Evolutionary conservation across 306 rosid species (phyloP).

Genomic region (Crotalaria pallida): DNA sequence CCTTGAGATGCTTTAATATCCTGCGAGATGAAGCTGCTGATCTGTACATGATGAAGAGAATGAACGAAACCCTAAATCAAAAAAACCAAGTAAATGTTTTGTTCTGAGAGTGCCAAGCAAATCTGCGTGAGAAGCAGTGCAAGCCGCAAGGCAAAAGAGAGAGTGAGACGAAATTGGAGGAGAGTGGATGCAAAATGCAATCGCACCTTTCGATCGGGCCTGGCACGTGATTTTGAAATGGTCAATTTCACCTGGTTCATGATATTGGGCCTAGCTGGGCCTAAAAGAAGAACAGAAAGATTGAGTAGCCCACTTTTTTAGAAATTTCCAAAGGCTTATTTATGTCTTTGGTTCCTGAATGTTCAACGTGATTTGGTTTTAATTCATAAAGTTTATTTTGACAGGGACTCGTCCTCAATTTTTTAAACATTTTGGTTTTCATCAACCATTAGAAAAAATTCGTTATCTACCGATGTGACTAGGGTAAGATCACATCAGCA

Average conservation of each 20-base stretch:
- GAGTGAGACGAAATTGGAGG: background rate
- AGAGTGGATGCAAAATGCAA: background rate
- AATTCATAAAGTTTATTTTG: too few species aligned
- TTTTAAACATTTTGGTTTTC: too few species aligned
- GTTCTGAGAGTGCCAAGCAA: background rate
- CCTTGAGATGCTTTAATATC: conserved; percentile 54
- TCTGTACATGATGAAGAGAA: conserved; percentile 50
- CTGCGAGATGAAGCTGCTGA: conserved; percentile 59
- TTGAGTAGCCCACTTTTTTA: too few species aligned
- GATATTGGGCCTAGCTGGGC: background rate
- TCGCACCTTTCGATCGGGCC: background rate
- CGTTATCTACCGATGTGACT: too few species aligned
- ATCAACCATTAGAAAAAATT: too few species aligned
- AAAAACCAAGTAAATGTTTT: background rate
- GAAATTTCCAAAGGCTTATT: too few species aligned
- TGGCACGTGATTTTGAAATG: background rate
- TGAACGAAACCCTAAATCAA: conserved; percentile 22
- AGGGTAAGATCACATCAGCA: too few species aligned
- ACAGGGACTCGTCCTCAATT: too few species aligned
- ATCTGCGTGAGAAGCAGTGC: conserved; percentile 16
- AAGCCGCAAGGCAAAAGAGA: conserved; percentile 8
- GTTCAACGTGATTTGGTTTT: too few species aligned
- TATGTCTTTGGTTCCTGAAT: too few species aligned
- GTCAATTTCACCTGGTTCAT: background rate
- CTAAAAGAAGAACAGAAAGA: too few species aligned